A percentile compares a stretch with the other conserved stretches of the same genome.
These are phyloP conservation scores for Hypoxylon rickii DNA, from an alignment of 495 filamentous ascomycete species.

Conservation along the genomic window DNA sequence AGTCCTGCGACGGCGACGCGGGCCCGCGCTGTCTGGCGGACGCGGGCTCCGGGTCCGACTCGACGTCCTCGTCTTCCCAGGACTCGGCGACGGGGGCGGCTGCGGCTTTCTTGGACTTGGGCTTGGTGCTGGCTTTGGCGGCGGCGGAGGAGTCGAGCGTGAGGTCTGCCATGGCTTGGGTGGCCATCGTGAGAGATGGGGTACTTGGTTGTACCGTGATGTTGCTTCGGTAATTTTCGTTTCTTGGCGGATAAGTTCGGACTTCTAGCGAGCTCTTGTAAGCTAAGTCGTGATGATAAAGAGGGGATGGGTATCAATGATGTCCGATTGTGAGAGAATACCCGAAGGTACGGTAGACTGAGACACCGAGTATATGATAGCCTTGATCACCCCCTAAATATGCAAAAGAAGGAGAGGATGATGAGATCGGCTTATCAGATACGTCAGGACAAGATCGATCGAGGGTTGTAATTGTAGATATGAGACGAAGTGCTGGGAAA, in stretches of 20 bases:
- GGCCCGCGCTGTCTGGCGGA: too few relatives aligned
- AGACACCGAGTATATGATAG: neutral
- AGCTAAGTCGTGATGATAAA: neutral
- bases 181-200: constrained; percentile 17
- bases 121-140: constrained; percentile 25
- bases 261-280: neutral
- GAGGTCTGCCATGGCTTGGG: constrained; percentile 44
- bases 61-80: constrained; percentile 78
- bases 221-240: too few relatives aligned
- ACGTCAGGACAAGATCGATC: constrained; percentile 4
- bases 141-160: constrained; percentile 35
- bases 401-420: neutral
- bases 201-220: neutral
- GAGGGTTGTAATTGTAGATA: constrained; percentile 22
- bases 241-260: too few relatives aligned
- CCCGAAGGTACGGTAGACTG: neutral
- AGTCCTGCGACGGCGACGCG: constrained; percentile 42
- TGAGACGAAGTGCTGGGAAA: constrained; percentile 8
- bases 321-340: neutral
- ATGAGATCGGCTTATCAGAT: neutral
- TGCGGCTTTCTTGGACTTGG: constrained; percentile 40
- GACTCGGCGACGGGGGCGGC: constrained; percentile 67
- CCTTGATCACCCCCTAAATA: constrained; percentile 5
- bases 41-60: constrained; percentile 50
- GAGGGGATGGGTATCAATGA: too few relatives aligned